Evolutionary conservation across 2,329 filamentous ascomycete genomes (phyloP), one percentile per base, ranked within the genome.

Genomic region (Paradendryphiella salina): DNA sequence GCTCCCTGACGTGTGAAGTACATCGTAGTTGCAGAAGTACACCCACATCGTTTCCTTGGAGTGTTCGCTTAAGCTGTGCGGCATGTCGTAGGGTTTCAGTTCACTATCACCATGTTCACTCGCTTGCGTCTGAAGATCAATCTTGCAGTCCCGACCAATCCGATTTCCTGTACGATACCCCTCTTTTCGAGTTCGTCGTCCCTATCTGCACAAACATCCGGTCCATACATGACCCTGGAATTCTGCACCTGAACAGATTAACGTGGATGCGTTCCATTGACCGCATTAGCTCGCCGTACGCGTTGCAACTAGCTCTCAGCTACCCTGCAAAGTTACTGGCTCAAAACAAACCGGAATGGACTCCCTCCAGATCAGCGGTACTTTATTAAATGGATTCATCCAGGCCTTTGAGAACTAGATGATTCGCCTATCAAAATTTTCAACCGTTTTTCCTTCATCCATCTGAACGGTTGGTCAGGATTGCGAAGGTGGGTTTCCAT

Each of bases 311-410:
- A 21, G 41, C 32, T 28, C 36, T 13, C 21, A 4, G 17, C 18
- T 32, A 33, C 44, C 29, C 37, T 37, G 29, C 14, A 21, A 26
- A 14, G 15, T 38, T 18, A 48, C n/a, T 38, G 44, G 44, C 37
- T 42, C 32, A 29, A 29, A 42, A 39, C 44, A 31, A 15, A 26
- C 34, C 49, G 37, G 44, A 48, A 20, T 26, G 13, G 14, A 33
- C 37, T 34, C n/a, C 38, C 49, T 44, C 11, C 10, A 20, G 28
- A 34, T 47, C 39, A 23, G 18, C 23, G 38, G 39, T 42, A 15
- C 41, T 21, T 29, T 10, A 39, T 18, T 17, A n/a, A 7, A 15
- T 34, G 17, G 15, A 28, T 32, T 31, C 28, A 23, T 34, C 36
- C 26, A 46, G 26, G 36, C 32, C 23, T 32, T 32, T 15, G n/a